Evolutionary conservation across 495 filamentous ascomycete species (phyloP).

Genomic region (Parathielavia appendiculata): DNA sequence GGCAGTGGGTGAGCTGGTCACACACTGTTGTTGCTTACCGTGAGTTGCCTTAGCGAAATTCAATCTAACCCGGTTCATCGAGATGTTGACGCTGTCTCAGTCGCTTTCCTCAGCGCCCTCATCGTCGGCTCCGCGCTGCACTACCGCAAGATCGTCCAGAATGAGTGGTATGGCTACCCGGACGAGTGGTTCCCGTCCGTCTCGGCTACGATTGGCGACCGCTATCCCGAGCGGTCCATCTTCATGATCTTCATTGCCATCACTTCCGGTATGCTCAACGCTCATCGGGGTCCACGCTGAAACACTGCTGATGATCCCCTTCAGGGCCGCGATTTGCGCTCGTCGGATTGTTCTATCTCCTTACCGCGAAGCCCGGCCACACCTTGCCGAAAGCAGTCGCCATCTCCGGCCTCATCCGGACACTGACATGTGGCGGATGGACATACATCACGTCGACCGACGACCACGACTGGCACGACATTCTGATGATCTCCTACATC

Average conservation of each 20-base stretch:
- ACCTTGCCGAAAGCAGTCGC: slow-evolving; percentile 77
- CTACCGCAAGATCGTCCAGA: slow-evolving; percentile 95
- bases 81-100: slow-evolving; percentile 32
- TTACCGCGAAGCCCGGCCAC: slow-evolving; percentile 71
- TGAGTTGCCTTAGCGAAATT: slow-evolving; percentile 33
- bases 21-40: slow-evolving; percentile 82
- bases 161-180: slow-evolving; percentile 95
- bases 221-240: slow-evolving; percentile 93
- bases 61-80: background rate
- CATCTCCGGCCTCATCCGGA: slow-evolving; percentile 75
- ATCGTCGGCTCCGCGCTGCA: slow-evolving; percentile 80
- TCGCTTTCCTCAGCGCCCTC: slow-evolving; percentile 87
- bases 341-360: slow-evolving; percentile 85
- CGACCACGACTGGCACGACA: slow-evolving; percentile 97
- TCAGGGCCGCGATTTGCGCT: slow-evolving; percentile 84
- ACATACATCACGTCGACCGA: slow-evolving; percentile 98
- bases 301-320: background rate
- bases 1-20: slow-evolving; percentile 84
- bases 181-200: slow-evolving; percentile 99
- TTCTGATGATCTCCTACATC: slow-evolving; percentile 98
- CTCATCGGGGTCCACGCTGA: slow-evolving; percentile 4
- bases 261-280: slow-evolving; percentile 67
- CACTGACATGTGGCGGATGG: slow-evolving; percentile 95
- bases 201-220: slow-evolving; percentile 96
- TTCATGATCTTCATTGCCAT: slow-evolving; percentile 97